phyloP scores from a whole-genome alignment of 306 rosid species.

The Begonia peltatifolia region DNA sequence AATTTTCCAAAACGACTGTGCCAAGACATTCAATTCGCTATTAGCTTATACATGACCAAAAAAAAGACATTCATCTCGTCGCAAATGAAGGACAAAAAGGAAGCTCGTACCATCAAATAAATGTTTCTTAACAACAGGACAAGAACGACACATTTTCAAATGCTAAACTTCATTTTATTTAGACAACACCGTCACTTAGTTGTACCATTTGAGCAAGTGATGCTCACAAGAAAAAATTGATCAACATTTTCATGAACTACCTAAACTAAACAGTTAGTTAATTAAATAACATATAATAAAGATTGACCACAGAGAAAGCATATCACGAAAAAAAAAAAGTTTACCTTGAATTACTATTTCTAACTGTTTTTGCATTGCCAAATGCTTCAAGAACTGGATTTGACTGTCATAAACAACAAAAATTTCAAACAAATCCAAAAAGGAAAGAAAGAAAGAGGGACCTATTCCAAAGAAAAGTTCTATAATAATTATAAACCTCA shows the following conservation, averaged over 20 bases:
- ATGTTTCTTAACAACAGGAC: too few species aligned
- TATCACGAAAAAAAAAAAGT: background rate
- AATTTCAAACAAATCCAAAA: background rate
- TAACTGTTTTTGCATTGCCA: constrained; percentile 86
- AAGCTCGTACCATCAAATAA: constrained; percentile 6
- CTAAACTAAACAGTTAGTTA: too few species aligned
- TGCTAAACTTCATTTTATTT: too few species aligned
- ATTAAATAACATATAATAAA: too few species aligned
- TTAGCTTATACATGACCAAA: constrained; percentile 12
- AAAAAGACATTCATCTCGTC: background rate
- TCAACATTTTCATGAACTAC: too few species aligned
- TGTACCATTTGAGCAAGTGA: too few species aligned
- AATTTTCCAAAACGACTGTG: constrained; percentile 93
- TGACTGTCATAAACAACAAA: constrained; percentile 30
- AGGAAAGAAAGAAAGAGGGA: background rate
- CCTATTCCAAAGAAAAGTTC: too few species aligned
- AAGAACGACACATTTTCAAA: too few species aligned
- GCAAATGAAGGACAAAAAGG: constrained; percentile 5
- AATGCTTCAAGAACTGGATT: constrained; percentile 98
- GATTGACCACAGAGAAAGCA: too few species aligned
- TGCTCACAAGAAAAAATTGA: too few species aligned
- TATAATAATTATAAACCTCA: too few species aligned
- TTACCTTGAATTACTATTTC: constrained; percentile 90
- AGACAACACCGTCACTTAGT: too few species aligned
- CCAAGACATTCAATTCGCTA: constrained; percentile 20